Conservation (phyloP, 305 asterid species). For the Petunia hybrid region DNA sequence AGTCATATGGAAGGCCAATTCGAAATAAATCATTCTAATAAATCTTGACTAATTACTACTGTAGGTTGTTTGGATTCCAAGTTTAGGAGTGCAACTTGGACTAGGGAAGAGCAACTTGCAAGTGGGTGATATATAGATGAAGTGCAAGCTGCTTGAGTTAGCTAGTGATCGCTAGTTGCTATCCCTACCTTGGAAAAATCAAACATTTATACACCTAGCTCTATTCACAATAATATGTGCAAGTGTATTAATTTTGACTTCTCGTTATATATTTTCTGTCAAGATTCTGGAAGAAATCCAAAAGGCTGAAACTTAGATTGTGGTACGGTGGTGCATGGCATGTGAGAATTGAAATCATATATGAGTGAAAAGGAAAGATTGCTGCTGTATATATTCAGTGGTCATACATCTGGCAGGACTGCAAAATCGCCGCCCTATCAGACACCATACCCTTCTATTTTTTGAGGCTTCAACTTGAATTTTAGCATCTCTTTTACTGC, state of each 20-base stretch:
- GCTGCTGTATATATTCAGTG: neutral
- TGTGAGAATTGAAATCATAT: neutral
- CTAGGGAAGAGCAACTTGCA: too few species aligned
- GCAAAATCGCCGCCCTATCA: conserved; percentile 11
- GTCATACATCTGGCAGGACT: conserved; percentile 6
- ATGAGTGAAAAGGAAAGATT: neutral
- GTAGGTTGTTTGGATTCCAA: too few species aligned
- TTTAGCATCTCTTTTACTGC: neutral
- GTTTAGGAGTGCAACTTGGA: conserved; percentile 26
- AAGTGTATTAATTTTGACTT: neutral
- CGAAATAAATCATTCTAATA: too few species aligned
- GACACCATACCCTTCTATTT: neutral
- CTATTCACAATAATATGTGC: too few species aligned
- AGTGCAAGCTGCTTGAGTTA: neutral
- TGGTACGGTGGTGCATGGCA: neutral
- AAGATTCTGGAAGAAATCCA: neutral
- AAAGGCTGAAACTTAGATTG: neutral
- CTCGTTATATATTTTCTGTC: neutral
- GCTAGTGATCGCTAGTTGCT: too few species aligned
- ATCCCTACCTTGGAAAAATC: neutral
- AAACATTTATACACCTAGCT: neutral
- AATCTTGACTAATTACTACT: too few species aligned
- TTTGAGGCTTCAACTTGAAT: conserved; percentile 17
- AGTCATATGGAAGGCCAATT: too few species aligned
- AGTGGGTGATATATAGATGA: too few species aligned